Evolutionary conservation across 805 yeast genomes (phyloP).

Genomic region (Zygosaccharomyces lentus): DNA sequence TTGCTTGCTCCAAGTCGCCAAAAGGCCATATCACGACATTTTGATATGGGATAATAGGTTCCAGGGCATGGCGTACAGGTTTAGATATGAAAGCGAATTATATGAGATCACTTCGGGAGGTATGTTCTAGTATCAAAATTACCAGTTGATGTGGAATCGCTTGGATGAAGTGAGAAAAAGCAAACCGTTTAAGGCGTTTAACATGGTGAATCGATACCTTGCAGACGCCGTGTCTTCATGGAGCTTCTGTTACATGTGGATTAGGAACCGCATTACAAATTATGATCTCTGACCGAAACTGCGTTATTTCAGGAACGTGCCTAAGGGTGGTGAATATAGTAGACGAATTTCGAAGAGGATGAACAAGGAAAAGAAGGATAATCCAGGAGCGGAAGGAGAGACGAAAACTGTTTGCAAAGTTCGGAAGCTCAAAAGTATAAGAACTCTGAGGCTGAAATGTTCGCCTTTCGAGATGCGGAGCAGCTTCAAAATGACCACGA

Average conservation of each 20-base stretch:
- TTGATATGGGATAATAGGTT: slow-evolving; percentile 14
- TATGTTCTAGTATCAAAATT: slow-evolving; percentile 6
- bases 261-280: no score
- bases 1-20: slow-evolving; percentile 12
- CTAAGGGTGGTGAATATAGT: no score
- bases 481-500: no score
- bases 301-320: no score
- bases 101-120: slow-evolving; percentile 16
- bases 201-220: background rate
- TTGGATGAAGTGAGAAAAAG: slow-evolving; percentile 9
- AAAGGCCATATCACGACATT: slow-evolving; percentile 15
- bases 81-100: slow-evolving; percentile 11
- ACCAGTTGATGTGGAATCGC: slow-evolving; percentile 18
- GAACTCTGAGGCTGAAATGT: no score
- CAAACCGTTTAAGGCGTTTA: background rate
- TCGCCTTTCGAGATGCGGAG: no score
- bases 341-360: no score
- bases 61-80: slow-evolving; percentile 11
- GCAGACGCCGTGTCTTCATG: background rate
- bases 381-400: no score
- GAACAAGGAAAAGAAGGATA: no score
- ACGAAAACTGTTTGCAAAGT: no score
- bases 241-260: slow-evolving; percentile 12
- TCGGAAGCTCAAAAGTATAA: no score
- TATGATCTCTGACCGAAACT: no score